Base-by-base conservation (phyloP, 2,329 filamentous ascomycete genomes). In the Chaetomium sp. region DNA sequence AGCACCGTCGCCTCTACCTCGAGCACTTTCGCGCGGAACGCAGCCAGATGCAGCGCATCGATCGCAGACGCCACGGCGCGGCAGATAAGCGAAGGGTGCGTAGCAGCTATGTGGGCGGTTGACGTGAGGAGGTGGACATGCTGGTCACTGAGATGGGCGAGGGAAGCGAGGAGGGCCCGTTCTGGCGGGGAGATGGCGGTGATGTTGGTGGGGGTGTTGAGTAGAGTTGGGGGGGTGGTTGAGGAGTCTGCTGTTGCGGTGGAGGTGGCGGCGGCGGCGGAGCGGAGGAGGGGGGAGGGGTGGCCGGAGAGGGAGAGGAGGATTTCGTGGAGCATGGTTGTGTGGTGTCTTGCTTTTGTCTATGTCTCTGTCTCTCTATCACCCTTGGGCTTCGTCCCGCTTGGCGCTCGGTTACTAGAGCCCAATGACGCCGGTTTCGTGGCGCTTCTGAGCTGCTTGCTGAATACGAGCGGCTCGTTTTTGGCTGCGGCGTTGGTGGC, bases 301-400 rank as follows among this genome's bases (percentile, higher is more conserved):
- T 97, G 89, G 64, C 94, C 92, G 66, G 91, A 95, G 72, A 97
- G 85, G 71, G 91, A 92, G 72, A 99, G 86, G 72, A 97, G 85
- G 76, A 99, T 90, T 79, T 99, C 94, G 82, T 97, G 94, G 71
- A 99, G 88, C 94, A 99, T 99, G 49, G 27, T 52, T 42, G 19
- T 8, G 5, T 3, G 42, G 6, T 27, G 19, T 27, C 19, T 27
- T 27, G 2, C 19, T 27, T 27, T 3, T 27, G 2, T 27, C 19
- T 27, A 2, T 27, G 2, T 27, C 19, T 27, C 19, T 27, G 2
- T 27, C 19, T 27, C 3, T 27, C 19, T 27, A 27, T 27, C 19
- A 2, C 19, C 19, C 19, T 27, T 27, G 19, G 19, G 19, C 2
- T 27, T 27, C 19, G 2, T 27, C 19, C 19, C 19, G 19, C 19